phyloP scores from a whole-genome alignment of 108 stramenopile genomes.

The Cyclotella atomus region DNA sequence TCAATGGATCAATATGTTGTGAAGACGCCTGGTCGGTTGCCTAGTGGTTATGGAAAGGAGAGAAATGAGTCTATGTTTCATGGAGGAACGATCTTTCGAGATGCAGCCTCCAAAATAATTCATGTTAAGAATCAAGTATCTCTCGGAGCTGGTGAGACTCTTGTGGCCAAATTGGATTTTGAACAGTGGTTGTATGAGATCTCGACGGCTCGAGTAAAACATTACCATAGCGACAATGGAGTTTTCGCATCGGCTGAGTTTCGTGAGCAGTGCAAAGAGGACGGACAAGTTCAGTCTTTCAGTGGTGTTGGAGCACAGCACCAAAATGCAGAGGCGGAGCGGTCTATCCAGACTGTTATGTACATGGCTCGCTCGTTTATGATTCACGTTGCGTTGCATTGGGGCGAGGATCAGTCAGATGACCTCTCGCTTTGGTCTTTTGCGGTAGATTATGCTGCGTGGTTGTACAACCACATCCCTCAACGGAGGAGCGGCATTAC shows the following conservation, averaged over 20 bases:
- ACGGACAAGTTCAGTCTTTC: conserved; percentile 38
- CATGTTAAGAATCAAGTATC: conserved; percentile 20
- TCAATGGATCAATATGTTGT: background rate
- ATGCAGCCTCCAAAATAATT: conserved; percentile 23
- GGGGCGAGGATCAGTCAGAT: conserved; percentile 12
- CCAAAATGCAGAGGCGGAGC: conserved; percentile 61
- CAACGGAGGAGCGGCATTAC: conserved; percentile 15
- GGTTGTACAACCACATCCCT: conserved; percentile 30
- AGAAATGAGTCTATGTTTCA: background rate
- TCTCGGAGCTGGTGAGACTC: conserved; percentile 24
- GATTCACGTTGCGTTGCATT: conserved; percentile 51
- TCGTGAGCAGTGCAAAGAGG: background rate
- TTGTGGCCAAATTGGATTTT: conserved; percentile 12
- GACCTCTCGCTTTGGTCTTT: conserved; percentile 20
- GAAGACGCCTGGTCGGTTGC: conserved; percentile 34
- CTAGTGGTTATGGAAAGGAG: conserved; percentile 41
- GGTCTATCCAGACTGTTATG: conserved; percentile 45
- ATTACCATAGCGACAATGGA: conserved; percentile 41
- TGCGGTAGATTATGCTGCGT: conserved; percentile 28
- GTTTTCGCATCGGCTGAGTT: conserved; percentile 26
- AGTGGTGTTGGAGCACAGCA: conserved; percentile 62
- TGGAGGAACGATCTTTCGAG: conserved; percentile 56
- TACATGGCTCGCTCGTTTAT: conserved; percentile 42
- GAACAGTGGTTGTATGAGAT: conserved; percentile 13
- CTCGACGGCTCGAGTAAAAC: conserved; percentile 12